A percentile compares a stretch with the other conserved stretches of the same genome.
These are phyloP conservation scores for Clarireedia hainanense DNA, from an alignment of 2,329 filamentous ascomycete species.

Conservation along the genomic window DNA sequence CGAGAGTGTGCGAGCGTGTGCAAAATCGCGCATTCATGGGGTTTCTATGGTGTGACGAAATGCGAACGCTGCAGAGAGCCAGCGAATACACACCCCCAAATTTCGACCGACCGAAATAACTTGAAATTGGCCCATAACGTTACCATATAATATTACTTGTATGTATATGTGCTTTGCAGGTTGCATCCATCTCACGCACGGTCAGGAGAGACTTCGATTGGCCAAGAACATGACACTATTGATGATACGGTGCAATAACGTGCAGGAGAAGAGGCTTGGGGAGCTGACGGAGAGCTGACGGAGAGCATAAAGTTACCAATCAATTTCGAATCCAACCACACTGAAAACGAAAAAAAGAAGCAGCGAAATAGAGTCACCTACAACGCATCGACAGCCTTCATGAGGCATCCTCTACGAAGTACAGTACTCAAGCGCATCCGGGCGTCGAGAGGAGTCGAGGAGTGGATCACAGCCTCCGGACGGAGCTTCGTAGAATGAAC, in stretches of 20 bases:
- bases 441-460: neutral
- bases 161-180: slow-evolving; percentile 6
- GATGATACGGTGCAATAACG: slow-evolving; percentile 4
- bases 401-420: too few species aligned
- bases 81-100: neutral
- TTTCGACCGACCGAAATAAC: neutral
- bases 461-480: too few species aligned
- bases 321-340: slow-evolving; percentile 5
- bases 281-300: slow-evolving; percentile 2
- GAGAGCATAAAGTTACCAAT: slow-evolving; percentile 1
- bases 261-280: neutral
- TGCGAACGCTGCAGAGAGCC: neutral
- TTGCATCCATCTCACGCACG: neutral
- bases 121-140: slow-evolving; percentile 1
- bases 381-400: neutral
- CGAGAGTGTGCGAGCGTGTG: neutral
- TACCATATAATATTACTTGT: neutral
- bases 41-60: slow-evolving; percentile 8
- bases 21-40: neutral
- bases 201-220: neutral
- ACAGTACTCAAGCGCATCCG: neutral
- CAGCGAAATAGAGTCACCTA: neutral
- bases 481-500: too few species aligned
- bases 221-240: slow-evolving; percentile 2
- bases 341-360: neutral